phyloP scores from a whole-genome alignment of 805 yeast genomes.

The Tetrapisispora namnaoensis region DNA sequence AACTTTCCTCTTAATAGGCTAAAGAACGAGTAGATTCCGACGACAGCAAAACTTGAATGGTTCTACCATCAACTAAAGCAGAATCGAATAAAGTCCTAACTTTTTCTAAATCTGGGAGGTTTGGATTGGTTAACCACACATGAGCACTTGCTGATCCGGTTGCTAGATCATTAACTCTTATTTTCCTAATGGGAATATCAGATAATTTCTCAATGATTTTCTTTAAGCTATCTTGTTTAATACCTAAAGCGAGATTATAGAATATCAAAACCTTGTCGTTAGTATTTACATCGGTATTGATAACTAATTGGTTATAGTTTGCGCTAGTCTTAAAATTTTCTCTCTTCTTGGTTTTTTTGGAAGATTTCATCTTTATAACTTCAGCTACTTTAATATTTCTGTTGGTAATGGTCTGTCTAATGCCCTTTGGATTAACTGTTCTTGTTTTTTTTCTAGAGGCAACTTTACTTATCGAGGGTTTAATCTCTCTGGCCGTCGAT shows the following conservation, averaged over 20 bases:
- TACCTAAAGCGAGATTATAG: slow-evolving; percentile 23
- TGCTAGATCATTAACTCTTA: slow-evolving; percentile 29
- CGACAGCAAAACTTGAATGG: slow-evolving; percentile 28
- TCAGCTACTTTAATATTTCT: neutral
- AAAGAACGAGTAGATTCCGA: slow-evolving; percentile 11
- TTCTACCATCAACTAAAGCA: slow-evolving; percentile 41
- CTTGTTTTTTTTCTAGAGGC: neutral
- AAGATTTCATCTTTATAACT: neutral
- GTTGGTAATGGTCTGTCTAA: neutral
- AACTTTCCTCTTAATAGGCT: neutral
- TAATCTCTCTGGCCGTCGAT: neutral
- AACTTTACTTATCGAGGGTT: neutral
- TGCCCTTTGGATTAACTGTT: neutral
- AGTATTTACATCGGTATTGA: slow-evolving; percentile 13
- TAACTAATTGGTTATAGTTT: slow-evolving; percentile 11
- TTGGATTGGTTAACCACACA: slow-evolving; percentile 26
- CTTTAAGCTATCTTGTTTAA: slow-evolving; percentile 17
- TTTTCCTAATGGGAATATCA: slow-evolving; percentile 10
- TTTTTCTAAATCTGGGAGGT: slow-evolving; percentile 16
- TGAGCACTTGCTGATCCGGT: slow-evolving; percentile 34
- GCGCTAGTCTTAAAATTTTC: neutral
- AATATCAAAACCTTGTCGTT: slow-evolving; percentile 12
- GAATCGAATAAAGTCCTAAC: slow-evolving; percentile 32
- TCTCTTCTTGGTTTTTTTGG: neutral
- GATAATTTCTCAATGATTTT: slow-evolving; percentile 16